A percentile compares a stretch with the other conserved stretches of the same genome.
Conservation (phyloP, 2,329 filamentous ascomycete species). For the Botrytis sinoallii region DNA sequence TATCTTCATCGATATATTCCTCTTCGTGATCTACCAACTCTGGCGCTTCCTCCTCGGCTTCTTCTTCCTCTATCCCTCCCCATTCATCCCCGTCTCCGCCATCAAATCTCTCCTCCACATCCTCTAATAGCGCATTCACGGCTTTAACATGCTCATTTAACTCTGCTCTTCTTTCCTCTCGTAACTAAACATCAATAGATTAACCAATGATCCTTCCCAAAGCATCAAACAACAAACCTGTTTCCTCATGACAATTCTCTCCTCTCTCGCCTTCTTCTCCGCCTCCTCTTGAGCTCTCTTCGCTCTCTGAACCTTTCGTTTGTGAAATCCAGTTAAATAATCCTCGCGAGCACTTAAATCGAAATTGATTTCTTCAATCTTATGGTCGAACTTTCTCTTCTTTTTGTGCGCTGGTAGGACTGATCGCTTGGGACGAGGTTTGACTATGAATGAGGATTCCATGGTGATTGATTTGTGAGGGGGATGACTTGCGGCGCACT, state of each 20-base stretch:
- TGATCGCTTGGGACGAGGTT: conserved; percentile 57
- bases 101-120: conserved; percentile 35
- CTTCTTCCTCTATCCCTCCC: conserved; percentile 43
- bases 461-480: conserved; percentile 20
- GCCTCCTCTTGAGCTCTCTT: conserved; percentile 83
- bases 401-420: conserved; percentile 59
- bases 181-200: conserved; percentile 55
- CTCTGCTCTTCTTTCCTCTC: conserved; percentile 78
- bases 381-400: conserved; percentile 56
- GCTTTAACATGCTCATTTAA: conserved; percentile 77
- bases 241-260: conserved; percentile 69
- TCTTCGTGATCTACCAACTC: conserved; percentile 71
- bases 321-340: conserved; percentile 94
- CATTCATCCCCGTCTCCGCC: conserved; percentile 39
- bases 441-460: conserved; percentile 48
- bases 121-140: conserved; percentile 55
- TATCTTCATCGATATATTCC: conserved; percentile 95
- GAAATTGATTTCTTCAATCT: conserved; percentile 80
- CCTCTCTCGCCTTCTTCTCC: conserved; percentile 71
- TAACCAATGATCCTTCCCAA: conserved; percentile 11
- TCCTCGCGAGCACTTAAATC: conserved; percentile 76
- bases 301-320: conserved; percentile 82
- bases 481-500: conserved; percentile 5
- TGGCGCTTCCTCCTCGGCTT: conserved; percentile 56
- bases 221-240: conserved; percentile 54